These are phyloP conservation scores for Naumovozyma dairenensis DNA, from an alignment of 805 yeast species.

Conservation along the genomic window DNA sequence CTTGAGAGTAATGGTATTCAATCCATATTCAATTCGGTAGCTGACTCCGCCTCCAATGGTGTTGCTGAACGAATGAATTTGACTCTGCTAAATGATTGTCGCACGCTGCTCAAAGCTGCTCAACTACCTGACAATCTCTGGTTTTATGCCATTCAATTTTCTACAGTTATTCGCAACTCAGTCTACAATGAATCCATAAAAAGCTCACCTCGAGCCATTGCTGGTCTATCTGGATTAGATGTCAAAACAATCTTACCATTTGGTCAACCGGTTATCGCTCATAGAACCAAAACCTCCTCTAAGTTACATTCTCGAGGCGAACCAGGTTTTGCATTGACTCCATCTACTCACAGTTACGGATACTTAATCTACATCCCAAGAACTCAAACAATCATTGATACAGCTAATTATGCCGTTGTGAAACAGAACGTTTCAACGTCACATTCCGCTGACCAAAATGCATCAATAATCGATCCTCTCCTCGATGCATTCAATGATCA, in stretches of 20 bases:
- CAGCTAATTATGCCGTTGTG: slow-evolving; percentile 1
- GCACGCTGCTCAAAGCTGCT: slow-evolving; percentile 4
- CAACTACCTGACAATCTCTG: slow-evolving; percentile 6
- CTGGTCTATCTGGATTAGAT: slow-evolving; percentile 6
- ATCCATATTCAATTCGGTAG: slow-evolving; percentile 6
- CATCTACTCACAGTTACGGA: slow-evolving; percentile 5
- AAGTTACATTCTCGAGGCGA: slow-evolving; percentile 2
- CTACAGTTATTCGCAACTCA: slow-evolving; percentile 5
- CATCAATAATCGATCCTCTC: neutral
- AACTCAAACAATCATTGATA: slow-evolving; percentile 1
- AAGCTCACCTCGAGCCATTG: slow-evolving; percentile 1
- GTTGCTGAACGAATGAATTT: slow-evolving; percentile 9
- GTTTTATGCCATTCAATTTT: slow-evolving; percentile 8
- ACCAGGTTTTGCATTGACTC: slow-evolving; percentile 2
- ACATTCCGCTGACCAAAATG: neutral
- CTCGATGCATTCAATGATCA: neutral
- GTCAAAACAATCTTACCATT: slow-evolving; percentile 4
- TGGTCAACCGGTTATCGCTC: slow-evolving; percentile 8
- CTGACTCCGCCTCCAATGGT: slow-evolving; percentile 6
- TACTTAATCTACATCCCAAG: slow-evolving; percentile 4
- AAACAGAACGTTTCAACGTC: neutral
- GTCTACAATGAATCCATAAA: neutral
- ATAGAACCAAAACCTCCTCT: neutral
- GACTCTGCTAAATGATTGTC: slow-evolving; percentile 9
- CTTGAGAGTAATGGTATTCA: slow-evolving; percentile 4